Evolutionary conservation across 2,329 filamentous ascomycete species (phyloP).

Genomic region (Colletotrichum sp.): DNA sequence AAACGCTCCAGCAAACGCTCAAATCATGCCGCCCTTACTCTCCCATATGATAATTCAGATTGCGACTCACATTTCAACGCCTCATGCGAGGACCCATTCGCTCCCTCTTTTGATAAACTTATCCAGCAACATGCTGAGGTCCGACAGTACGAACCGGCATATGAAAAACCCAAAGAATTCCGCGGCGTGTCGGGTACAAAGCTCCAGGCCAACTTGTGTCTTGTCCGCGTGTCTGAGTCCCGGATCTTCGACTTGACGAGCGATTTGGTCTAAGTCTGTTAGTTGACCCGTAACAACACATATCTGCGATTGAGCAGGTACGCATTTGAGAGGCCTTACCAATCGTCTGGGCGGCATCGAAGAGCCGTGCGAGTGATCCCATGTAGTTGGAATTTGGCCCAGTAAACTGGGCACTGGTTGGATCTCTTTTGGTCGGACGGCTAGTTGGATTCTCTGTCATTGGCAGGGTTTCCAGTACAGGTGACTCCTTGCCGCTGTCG

Average conservation of each 20-base stretch:
- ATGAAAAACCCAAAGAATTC: conserved; percentile 99
- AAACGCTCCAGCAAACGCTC: not conserved
- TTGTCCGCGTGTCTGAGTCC: conserved; percentile 90
- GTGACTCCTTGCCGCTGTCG: conserved; percentile 59
- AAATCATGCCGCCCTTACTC: not conserved
- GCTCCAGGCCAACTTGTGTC: conserved; percentile 92
- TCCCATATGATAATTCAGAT: not conserved
- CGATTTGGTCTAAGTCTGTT: conserved; percentile 78
- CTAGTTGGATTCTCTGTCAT: conserved; percentile 74
- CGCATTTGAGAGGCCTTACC: conserved; percentile 63
- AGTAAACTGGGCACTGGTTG: conserved; percentile 71
- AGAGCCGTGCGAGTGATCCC: conserved; percentile 85
- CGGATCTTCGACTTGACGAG: conserved; percentile 93
- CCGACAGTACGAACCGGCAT: conserved; percentile 90
- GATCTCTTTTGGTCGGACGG: conserved; percentile 74
- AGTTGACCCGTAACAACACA: not conserved
- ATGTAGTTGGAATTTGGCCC: conserved; percentile 93
- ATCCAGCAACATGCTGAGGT: conserved; percentile 85
- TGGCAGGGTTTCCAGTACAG: conserved; percentile 73
- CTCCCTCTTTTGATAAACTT: conserved; percentile 97
- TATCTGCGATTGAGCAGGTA: not conserved
- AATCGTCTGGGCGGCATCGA: conserved; percentile 90
- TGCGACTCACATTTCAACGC: not conserved
- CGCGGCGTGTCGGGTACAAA: conserved; percentile 90
- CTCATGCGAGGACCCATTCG: conserved; percentile 77